Base-by-base conservation (phyloP, 345 rosid genomes). In the Gossypium turneri region DNA sequence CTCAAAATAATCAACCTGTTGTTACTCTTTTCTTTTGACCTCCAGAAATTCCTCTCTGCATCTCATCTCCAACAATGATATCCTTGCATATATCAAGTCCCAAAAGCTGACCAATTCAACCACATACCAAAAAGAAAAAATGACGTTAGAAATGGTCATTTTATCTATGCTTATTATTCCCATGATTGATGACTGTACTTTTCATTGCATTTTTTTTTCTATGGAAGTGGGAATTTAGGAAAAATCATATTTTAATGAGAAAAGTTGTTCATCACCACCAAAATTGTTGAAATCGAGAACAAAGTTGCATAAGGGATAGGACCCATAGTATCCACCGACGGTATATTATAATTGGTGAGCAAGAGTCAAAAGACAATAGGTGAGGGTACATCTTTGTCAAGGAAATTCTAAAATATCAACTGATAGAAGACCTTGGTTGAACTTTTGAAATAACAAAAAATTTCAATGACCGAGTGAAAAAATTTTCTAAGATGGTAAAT, bases 21-120 rank as follows among this genome's bases (percentile, higher is more conserved):
- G 98, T 93, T 19, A 93, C 93, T 80, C 97, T 72, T 73, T 91
- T 91, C 73, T 87, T 93, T 76, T 93, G 97, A 20, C 98, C 98
- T 7, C 98, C 98, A 0, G 98, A 93, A 48, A 93, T 88, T 41
- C 98, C 97, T 71, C 98, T 68, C 9, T 75, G 81, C 98, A 93
- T 93, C 6, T 90, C 89, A 72, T 90, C 91, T 34, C 98, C 98
- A 9, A 91, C 91, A 41, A 93, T 82, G 12, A 90, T 93, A 77
- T 93, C 94, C 67, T 86, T 88, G 81, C 98, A 93, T 45, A 91
- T 86, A 67, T 93, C 98, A 45, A 93, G 91, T 38, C 97, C 98
- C 74, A 93, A 69, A 62, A 93, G 81, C 98, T 93, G 85, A 78
- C 16, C 60, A 65, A 47, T 73, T 73, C 58, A 73, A 48, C 63